Evolutionary conservation across 306 rosid species (phyloP), one percentile per base, ranked within the genome.

Genomic region (Rosa lucieae): DNA sequence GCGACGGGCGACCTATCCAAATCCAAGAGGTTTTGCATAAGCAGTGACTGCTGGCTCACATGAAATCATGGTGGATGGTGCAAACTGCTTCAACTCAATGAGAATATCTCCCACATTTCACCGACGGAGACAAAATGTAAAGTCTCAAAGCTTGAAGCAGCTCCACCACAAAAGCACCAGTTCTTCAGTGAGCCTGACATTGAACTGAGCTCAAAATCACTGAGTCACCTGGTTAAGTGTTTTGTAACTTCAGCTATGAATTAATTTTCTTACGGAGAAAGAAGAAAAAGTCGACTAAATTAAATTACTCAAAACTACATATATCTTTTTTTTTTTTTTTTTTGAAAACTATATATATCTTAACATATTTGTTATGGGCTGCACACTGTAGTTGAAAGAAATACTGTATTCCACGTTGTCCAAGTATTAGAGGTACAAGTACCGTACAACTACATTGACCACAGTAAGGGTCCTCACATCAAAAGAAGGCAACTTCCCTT

Each of bases 401-500:
- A 29, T 15, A 32, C 35, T 20, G 73, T 32, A 43, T 26, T 61
- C 42, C 1, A 8, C 40, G 17, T 43, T 13, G 58, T 52, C 76
- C 74, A 75, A 81, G 14, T 67, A 47, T 37, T 75, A 59, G 72
- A 12, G 10, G 65, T 35, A 58, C 26, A 23, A 23, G 26, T 23
- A 23, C 26, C 26, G 26, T 23, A 23, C 69, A 59, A 70, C 43
- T 35, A 42, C 71, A 39, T 55, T 32, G 4, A 35, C 76, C 78
- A 70, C n/a, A 66, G 43, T 62, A 76, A 63, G 46, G 62, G 74
- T 59, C 20, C 35, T 66, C 71, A 67, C 39, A 51, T 6, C 7
- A 9, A 39, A 82, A 84, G 42, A 77, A 70, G 40, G 81, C 70
- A 21, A 63, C 76, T 84, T 17, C 37, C 86, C 78, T 86, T 86